phyloP scores from a whole-genome alignment of 805 yeast genomes.

The Saturnispora saitoi region DNA sequence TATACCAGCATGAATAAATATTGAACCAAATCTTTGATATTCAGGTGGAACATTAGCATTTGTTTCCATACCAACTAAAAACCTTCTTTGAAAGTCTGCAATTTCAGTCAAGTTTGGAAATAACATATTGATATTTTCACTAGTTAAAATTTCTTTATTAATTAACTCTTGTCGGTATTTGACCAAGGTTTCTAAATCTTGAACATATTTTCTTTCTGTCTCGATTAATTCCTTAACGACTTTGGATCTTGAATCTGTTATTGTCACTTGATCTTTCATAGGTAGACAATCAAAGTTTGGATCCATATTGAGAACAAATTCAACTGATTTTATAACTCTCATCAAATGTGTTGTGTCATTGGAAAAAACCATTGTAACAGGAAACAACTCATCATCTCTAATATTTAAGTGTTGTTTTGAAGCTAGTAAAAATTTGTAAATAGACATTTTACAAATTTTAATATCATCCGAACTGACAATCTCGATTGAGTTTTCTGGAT shows the following conservation, averaged over 20 bases:
- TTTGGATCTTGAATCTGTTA: slow-evolving; percentile 56
- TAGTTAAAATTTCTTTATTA: slow-evolving; percentile 56
- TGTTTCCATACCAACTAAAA: slow-evolving; percentile 81
- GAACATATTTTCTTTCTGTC: slow-evolving; percentile 89
- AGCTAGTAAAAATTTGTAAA: slow-evolving; percentile 82
- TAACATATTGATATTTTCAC: slow-evolving; percentile 70
- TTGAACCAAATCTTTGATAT: slow-evolving; percentile 80
- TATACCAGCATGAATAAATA: slow-evolving; percentile 72
- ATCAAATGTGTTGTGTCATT: slow-evolving; percentile 72
- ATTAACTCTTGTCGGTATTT: slow-evolving; percentile 61
- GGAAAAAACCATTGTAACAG: slow-evolving; percentile 81
- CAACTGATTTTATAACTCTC: slow-evolving; percentile 66
- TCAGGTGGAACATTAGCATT: slow-evolving; percentile 67
- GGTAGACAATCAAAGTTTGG: slow-evolving; percentile 27
- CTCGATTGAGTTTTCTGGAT: slow-evolving; percentile 42
- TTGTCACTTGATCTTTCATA: slow-evolving; percentile 22
- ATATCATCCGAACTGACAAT: slow-evolving; percentile 71
- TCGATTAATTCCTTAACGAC: slow-evolving; percentile 78
- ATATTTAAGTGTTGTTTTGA: slow-evolving; percentile 69
- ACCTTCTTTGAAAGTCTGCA: slow-evolving; percentile 86
- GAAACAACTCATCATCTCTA: slow-evolving; percentile 76
- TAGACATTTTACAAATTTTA: slow-evolving; percentile 77
- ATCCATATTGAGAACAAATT: slow-evolving; percentile 49
- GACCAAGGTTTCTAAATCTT: slow-evolving; percentile 72
- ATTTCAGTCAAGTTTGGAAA: slow-evolving; percentile 81